These are phyloP conservation scores for Sabuloglossum arenarium DNA, from an alignment of 495 filamentous ascomycete genomes.

Conservation along the genomic window DNA sequence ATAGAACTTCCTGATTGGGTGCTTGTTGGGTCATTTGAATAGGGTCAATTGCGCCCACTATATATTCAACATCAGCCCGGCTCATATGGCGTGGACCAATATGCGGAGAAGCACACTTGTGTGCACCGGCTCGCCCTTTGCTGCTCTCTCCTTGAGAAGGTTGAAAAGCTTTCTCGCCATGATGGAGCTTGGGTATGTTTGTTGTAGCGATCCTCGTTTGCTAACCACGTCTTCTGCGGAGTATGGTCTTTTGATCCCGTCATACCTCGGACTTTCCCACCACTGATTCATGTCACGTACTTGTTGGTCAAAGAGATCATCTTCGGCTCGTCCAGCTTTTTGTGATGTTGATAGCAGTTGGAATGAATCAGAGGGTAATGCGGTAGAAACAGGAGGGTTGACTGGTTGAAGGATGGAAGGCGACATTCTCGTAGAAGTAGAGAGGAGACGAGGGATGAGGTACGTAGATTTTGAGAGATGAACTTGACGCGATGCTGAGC, in stretches of 20 bases:
- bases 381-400: constrained; percentile 32
- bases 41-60: constrained; percentile 94
- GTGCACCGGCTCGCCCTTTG: constrained; percentile 68
- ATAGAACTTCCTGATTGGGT: constrained; percentile 82
- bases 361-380: constrained; percentile 47
- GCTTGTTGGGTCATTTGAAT: constrained; percentile 99
- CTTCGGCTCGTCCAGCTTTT: constrained; percentile 61
- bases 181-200: constrained; percentile 71
- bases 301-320: constrained; percentile 58
- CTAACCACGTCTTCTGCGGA: constrained; percentile 75
- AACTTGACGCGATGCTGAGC: constrained; percentile 10
- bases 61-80: constrained; percentile 4
- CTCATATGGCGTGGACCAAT: neutral
- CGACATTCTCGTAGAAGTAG: constrained; percentile 5
- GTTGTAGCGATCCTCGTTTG: constrained; percentile 72
- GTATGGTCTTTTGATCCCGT: constrained; percentile 82
- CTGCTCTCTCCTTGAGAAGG: constrained; percentile 53
- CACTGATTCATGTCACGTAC: constrained; percentile 65
- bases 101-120: constrained; percentile 37
- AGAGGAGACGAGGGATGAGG: constrained; percentile 9
- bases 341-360: constrained; percentile 53
- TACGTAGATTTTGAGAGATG: neutral
- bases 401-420: constrained; percentile 16
- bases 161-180: constrained; percentile 93
- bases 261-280: constrained; percentile 68